Conservation (phyloP, 768 basidiomycete genomes). For the Leccinum pellstonianum region DNA sequence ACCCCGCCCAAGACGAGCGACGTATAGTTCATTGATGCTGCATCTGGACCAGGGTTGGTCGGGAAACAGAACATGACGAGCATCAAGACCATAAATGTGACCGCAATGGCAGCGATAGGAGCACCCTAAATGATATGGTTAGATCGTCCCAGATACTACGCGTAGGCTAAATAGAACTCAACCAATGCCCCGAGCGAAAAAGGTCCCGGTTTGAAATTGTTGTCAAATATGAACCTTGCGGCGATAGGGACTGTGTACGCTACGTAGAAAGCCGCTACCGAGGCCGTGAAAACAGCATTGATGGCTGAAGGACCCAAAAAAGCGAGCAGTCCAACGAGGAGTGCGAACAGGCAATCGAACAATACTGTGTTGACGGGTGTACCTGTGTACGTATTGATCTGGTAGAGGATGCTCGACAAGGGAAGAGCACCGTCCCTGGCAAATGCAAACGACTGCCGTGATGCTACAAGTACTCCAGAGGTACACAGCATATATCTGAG, state of each 20-base stretch:
- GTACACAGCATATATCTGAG: constrained; percentile 46
- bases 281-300: constrained; percentile 53
- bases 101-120: constrained; percentile 51
- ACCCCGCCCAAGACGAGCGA: constrained; percentile 63
- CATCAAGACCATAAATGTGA: constrained; percentile 66
- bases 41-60: constrained; percentile 42
- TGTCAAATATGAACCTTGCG: constrained; percentile 46
- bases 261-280: constrained; percentile 43
- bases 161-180: constrained; percentile 5
- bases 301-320: constrained; percentile 55
- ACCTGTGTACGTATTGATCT: constrained; percentile 46
- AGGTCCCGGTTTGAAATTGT: constrained; percentile 44
- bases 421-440: constrained; percentile 60
- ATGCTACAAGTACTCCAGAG: constrained; percentile 41
- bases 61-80: constrained; percentile 59
- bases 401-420: constrained; percentile 49
- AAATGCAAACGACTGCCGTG: constrained; percentile 55
- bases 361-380: constrained; percentile 63
- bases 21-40: constrained; percentile 66
- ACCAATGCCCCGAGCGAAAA: constrained; percentile 45
- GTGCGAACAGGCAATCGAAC: constrained; percentile 42
- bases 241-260: constrained; percentile 46
- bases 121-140: constrained; percentile 39
- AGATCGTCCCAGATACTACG: background rate
- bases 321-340: constrained; percentile 49